These are phyloP conservation scores for Pseudognaphalium luteoalbum DNA, from an alignment of 129 eudicot genomes.

Conservation along the genomic window DNA sequence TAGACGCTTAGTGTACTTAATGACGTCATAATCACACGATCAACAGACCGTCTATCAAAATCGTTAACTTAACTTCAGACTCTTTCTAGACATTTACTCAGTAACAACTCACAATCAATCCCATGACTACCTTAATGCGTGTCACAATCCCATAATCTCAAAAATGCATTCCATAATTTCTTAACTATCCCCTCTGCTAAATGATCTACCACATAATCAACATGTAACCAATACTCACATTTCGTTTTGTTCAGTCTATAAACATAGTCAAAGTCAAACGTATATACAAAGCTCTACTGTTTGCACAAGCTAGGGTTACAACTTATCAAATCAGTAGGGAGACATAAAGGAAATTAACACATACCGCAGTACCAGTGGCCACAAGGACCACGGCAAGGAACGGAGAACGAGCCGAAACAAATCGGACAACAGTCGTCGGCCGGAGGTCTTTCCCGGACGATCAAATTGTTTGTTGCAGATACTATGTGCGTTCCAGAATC, in stretches of 20 bases:
- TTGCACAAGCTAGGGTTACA: slow-evolving; percentile 13
- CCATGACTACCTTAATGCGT: no score
- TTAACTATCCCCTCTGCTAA: neutral
- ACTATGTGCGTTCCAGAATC: slow-evolving; percentile 3
- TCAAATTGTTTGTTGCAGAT: neutral
- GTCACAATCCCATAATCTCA: no score
- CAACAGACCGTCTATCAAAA: no score
- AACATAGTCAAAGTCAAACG: no score
- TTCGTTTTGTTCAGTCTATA: no score
- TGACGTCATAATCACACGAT: no score
- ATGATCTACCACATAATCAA: neutral
- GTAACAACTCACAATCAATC: no score
- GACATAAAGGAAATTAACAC: neutral
- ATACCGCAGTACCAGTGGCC: slow-evolving; percentile 83
- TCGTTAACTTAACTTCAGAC: no score
- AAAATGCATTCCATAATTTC: neutral
- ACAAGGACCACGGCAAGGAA: slow-evolving; percentile 59
- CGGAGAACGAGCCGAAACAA: slow-evolving; percentile 52
- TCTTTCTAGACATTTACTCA: no score
- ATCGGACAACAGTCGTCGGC: slow-evolving; percentile 66
- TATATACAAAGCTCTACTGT: neutral
- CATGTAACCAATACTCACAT: neutral
- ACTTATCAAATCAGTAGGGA: neutral
- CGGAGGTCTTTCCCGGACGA: slow-evolving; percentile 41
- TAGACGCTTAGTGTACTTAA: no score